phyloP scores from a whole-genome alignment of 2,329 filamentous ascomycete species.

The Microdochium bolleyi region DNA sequence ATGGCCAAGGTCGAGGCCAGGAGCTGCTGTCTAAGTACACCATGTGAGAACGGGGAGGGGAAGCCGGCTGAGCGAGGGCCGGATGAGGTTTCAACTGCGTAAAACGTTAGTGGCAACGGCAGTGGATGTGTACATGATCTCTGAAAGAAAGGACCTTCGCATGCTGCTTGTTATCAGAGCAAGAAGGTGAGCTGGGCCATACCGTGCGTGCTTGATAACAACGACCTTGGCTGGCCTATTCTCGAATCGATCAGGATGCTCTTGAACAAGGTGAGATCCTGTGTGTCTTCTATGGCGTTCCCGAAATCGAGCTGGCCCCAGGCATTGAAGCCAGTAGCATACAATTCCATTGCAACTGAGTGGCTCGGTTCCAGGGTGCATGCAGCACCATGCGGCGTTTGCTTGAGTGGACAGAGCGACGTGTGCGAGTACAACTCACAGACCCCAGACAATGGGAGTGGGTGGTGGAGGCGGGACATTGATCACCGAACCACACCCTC shows the following conservation, averaged over 20 bases:
- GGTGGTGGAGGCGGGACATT: too few relatives aligned
- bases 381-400: neutral
- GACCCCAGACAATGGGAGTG: too few relatives aligned
- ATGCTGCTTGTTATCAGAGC: too few relatives aligned
- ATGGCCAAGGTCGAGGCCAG: slow-evolving; percentile 17
- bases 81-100: slow-evolving; percentile 11
- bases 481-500: too few relatives aligned
- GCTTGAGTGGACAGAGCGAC: neutral
- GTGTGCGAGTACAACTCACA: too few relatives aligned
- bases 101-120: too few relatives aligned
- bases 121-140: too few relatives aligned
- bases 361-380: neutral
- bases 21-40: slow-evolving; percentile 11
- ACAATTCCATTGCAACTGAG: slow-evolving; percentile 34
- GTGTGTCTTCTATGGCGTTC: slow-evolving; percentile 22
- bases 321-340: slow-evolving; percentile 49
- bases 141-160: too few relatives aligned
- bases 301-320: slow-evolving; percentile 44
- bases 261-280: slow-evolving; percentile 37
- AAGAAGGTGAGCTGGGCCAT: neutral
- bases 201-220: slow-evolving; percentile 8
- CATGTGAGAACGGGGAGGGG: slow-evolving; percentile 11
- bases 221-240: slow-evolving; percentile 26
- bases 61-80: slow-evolving; percentile 18
- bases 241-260: slow-evolving; percentile 26